Evolutionary conservation across 768 basidiomycete species (phyloP).

Genomic region (Fistulinella prunicolor): DNA sequence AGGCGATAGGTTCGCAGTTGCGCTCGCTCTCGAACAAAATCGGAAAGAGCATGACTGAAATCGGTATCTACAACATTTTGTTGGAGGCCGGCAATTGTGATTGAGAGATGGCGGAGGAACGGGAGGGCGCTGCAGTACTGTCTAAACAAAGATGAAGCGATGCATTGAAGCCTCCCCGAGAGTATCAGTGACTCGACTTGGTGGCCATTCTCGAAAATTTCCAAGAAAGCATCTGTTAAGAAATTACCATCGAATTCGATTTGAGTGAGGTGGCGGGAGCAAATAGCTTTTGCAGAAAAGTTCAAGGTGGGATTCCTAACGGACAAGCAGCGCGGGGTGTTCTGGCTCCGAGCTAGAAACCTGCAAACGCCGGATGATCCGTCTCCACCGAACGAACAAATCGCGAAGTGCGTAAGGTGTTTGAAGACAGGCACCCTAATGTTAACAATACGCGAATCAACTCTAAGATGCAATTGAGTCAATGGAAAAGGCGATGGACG

Average conservation of each 20-base stretch:
- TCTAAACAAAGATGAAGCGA: conserved; percentile 45
- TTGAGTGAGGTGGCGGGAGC: conserved; percentile 61
- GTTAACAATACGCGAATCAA: conserved; percentile 42
- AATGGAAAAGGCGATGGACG: background rate
- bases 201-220: conserved; percentile 58
- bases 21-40: conserved; percentile 57
- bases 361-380: conserved; percentile 39
- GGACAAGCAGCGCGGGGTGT: conserved; percentile 50
- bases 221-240: conserved; percentile 50
- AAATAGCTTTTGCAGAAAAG: conserved; percentile 54
- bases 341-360: conserved; percentile 53
- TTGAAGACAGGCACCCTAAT: conserved; percentile 48
- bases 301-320: conserved; percentile 55
- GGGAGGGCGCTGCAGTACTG: conserved; percentile 44
- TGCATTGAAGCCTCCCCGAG: conserved; percentile 51
- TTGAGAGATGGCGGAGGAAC: conserved; percentile 62
- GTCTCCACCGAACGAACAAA: conserved; percentile 44
- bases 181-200: conserved; percentile 63
- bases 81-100: conserved; percentile 45
- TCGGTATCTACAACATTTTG: conserved; percentile 53
- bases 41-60: conserved; percentile 65
- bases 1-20: conserved; percentile 52
- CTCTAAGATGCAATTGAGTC: conserved; percentile 13
- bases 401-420: conserved; percentile 58
- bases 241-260: conserved; percentile 61